phyloP scores from a whole-genome alignment of 208 protist genomes.

The Acanthamoeba pearcei region DNA sequence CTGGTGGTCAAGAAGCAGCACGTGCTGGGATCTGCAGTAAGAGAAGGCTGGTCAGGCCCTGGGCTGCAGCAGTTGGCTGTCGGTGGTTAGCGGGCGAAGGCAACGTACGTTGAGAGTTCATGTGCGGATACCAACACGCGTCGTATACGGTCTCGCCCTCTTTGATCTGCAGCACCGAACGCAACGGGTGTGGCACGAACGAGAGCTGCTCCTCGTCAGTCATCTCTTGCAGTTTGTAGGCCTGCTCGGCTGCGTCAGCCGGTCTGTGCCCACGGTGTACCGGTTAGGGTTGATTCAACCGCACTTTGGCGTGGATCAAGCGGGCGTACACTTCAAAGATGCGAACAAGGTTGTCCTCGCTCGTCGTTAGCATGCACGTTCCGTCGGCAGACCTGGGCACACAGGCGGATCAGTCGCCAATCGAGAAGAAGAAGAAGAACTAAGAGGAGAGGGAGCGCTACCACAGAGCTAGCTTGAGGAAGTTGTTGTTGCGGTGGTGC shows the following conservation, averaged over 20 bases:
- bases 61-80: no score
- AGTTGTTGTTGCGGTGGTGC: constrained; percentile 20
- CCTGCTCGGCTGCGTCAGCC: not conserved
- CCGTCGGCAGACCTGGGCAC: constrained; percentile 49
- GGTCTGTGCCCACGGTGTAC: not conserved
- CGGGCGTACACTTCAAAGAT: constrained; percentile 56
- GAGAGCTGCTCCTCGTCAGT: not conserved
- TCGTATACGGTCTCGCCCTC: constrained; percentile 63
- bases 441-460: not conserved
- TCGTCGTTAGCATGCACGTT: constrained; percentile 22
- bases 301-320: not conserved
- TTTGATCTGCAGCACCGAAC: not conserved
- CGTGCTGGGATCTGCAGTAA: constrained; percentile 22
- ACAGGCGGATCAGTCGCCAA: not conserved
- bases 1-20: constrained; percentile 70
- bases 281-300: not conserved
- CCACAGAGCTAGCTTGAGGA: constrained; percentile 22
- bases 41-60: not conserved
- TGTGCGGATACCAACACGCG: constrained; percentile 65
- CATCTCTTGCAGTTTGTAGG: not conserved
- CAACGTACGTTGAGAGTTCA: constrained; percentile 44
- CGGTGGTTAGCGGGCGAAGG: not conserved
- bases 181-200: not conserved
- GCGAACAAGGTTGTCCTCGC: constrained; percentile 59
- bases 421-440: not conserved